These are phyloP conservation scores for Colletotrichum cuscutae DNA, from an alignment of 2,329 filamentous ascomycete genomes.

Conservation along the genomic window DNA sequence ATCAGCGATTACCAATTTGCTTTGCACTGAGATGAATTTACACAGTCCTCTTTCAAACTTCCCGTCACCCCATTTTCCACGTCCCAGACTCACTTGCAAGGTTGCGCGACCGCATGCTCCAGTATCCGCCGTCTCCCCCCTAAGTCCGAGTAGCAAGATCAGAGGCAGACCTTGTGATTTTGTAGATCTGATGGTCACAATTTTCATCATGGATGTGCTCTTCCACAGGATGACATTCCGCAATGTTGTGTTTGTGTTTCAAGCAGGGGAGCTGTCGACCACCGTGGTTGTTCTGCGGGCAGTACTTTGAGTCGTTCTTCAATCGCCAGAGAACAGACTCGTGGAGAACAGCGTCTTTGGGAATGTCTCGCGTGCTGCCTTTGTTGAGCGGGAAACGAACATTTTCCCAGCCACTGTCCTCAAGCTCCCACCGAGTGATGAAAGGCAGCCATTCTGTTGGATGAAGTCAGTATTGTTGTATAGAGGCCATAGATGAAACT, in stretches of 20 bases:
- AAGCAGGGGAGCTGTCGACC: conserved; percentile 44
- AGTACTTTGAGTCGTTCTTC: conserved; percentile 41
- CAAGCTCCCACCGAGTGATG: conserved; percentile 53
- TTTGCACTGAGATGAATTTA: background rate
- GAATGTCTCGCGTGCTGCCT: conserved; percentile 51
- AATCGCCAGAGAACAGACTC: conserved; percentile 49
- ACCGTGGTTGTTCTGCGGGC: conserved; percentile 48
- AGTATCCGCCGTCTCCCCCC: background rate
- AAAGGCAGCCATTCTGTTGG: conserved; percentile 49
- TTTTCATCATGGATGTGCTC: background rate
- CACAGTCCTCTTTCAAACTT: background rate
- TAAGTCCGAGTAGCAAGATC: background rate
- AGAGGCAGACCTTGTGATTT: background rate
- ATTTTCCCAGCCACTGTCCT: conserved; percentile 44
- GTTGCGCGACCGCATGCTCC: background rate
- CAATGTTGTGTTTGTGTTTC: conserved; percentile 35
- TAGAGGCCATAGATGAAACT: too few relatives aligned
- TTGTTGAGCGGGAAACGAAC: conserved; percentile 51
- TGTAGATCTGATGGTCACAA: conserved; percentile 8
- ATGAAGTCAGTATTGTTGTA: background rate
- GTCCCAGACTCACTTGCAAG: background rate
- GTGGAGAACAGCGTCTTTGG: conserved; percentile 50
- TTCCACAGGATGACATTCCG: background rate
- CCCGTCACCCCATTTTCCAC: background rate
- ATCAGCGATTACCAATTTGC: background rate